Evolutionary conservation across 2,329 filamentous ascomycete genomes (phyloP), one percentile per base, ranked within the genome.

Genomic region (Colletotrichum filicis): DNA sequence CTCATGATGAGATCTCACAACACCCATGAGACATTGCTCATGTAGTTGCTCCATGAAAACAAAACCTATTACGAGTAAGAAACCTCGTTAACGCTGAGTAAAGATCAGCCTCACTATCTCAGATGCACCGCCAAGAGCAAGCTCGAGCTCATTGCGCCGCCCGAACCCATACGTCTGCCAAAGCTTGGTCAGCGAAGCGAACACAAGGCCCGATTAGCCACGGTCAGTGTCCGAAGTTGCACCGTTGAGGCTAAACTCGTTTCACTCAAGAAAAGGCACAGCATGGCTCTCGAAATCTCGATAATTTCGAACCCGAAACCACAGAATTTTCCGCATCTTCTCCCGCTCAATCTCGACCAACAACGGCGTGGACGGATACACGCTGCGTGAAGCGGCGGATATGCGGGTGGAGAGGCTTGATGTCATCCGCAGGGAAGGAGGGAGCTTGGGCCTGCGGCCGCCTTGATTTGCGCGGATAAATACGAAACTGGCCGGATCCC

Each of bases 391-490:
- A 55, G 71, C 61, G 60, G 71, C 66, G 71, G 66, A 73, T 73
- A 73, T 71, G 71, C 71, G 56, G 60, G 66, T 73, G 71, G 71
- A 66, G 66, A 61, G 67, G 56, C 60, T 73, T 73, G 71, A 73
- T 73, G 71, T 73, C 71, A 73, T 73, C 55, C 70, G 42, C 60
- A 73, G 70, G 70, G 70, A 73, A 65, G 53, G 24, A 64, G 28
- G 67, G 61, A 71, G 71, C 71, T 73, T 73, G 71, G 71, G 61
- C 71, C 71, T 53, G 55, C 53, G 71, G 61, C 71, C 32, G 71
- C 71, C 71, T 73, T 73, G 71, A 73, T 73, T 73, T 73, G 71
- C 26, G 71, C 71, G 66, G 71, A 71, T 73, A 73, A 61, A 71
- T 73, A 61, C 71, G 71, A 73, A 71, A 73, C 71, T 71, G 55